phyloP scores from a whole-genome alignment of 306 rosid genomes.

The Ceratonia siliqua region DNA sequence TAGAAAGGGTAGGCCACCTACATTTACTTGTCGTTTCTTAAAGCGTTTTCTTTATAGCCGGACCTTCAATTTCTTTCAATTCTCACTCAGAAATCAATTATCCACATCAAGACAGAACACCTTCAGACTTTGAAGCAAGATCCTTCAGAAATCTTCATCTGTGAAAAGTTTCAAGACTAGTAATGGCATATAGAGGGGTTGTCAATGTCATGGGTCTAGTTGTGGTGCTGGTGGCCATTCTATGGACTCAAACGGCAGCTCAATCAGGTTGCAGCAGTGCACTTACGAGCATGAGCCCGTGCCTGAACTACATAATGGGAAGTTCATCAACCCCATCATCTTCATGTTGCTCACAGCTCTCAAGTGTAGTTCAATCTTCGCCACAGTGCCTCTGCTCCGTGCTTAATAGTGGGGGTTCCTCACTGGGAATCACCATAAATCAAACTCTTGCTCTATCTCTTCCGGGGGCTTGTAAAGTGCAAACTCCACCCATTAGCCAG shows the following conservation, averaged over 20 bases:
- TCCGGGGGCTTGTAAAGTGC: slow-evolving; percentile 59
- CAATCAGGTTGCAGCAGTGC: slow-evolving; percentile 60
- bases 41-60: slow-evolving; percentile 28
- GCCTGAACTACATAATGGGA: slow-evolving; percentile 64
- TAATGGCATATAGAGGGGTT: slow-evolving; percentile 42
- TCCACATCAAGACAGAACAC: neutral
- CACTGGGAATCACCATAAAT: slow-evolving; percentile 58
- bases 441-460: slow-evolving; percentile 64
- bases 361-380: slow-evolving; percentile 58
- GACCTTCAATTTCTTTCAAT: neutral
- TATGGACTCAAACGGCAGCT: slow-evolving; percentile 42
- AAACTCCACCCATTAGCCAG: slow-evolving; percentile 54
- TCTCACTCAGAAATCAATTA: neutral
- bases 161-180: neutral
- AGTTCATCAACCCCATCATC: slow-evolving; percentile 64
- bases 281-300: slow-evolving; percentile 48
- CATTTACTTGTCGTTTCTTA: slow-evolving; percentile 33
- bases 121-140: neutral
- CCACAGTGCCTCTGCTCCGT: slow-evolving; percentile 68
- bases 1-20: slow-evolving; percentile 57
- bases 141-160: neutral
- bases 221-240: slow-evolving; percentile 33
- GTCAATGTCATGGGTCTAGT: slow-evolving; percentile 30
- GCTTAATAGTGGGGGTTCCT: slow-evolving; percentile 50
- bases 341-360: slow-evolving; percentile 67